Evolutionary conservation across 139 green algal genomes (phyloP).

Genomic region (Coelastrella sp.): DNA sequence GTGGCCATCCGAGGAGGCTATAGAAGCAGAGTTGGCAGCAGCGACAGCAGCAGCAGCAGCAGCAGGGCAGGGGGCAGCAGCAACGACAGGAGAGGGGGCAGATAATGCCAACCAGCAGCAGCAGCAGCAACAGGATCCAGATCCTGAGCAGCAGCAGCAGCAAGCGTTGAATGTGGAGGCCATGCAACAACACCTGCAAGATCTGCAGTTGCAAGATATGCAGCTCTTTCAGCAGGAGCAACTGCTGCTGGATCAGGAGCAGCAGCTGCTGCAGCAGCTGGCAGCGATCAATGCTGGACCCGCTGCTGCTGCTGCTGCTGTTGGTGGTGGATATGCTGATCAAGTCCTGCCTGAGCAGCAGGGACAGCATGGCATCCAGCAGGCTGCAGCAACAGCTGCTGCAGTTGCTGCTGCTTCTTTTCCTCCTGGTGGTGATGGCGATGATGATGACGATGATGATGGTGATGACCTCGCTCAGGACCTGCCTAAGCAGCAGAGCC

Average conservation of each 20-base stretch:
- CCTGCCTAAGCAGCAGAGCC: no score
- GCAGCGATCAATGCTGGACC: background rate
- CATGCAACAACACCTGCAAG: background rate
- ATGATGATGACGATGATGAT: no score
- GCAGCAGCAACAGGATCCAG: background rate
- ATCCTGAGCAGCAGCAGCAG: background rate
- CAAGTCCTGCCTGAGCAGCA: no score
- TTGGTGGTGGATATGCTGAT: no score
- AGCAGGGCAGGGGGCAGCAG: background rate
- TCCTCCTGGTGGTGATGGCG: no score
- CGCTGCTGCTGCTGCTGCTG: background rate
- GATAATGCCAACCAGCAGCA: background rate
- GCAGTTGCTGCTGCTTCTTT: no score
- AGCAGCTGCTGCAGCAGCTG: background rate
- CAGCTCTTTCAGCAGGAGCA: background rate
- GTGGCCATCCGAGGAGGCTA: background rate
- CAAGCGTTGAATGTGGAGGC: background rate
- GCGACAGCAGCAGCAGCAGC: conserved; percentile 9
- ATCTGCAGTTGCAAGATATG: background rate
- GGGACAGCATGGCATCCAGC: no score
- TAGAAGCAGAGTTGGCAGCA: background rate
- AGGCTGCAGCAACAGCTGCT: no score
- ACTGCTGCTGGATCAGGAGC: background rate
- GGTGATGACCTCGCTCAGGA: no score
- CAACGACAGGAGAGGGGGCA: background rate